Percentiles rank a stretch among this genome's conserved stretches.
phyloP scores from a whole-genome alignment of 1,284 basidiomycete species.

The Volvariella volvacea region DNA sequence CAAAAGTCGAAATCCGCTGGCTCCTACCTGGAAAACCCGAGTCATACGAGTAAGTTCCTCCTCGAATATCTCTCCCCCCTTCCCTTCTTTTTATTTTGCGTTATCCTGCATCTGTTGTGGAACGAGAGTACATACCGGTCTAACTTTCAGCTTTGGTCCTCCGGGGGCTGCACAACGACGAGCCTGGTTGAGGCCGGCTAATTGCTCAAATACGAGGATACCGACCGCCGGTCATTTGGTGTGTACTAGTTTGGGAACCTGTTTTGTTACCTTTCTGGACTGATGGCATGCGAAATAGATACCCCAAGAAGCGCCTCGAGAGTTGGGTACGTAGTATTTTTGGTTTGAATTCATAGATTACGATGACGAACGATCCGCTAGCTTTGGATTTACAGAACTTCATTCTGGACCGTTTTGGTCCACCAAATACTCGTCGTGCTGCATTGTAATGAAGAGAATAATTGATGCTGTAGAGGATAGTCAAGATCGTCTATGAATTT shows the following conservation, averaged over 20 bases:
- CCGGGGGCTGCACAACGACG: constrained; percentile 12
- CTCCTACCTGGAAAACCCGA: constrained; percentile 44
- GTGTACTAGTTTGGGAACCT: not conserved
- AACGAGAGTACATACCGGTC: not conserved
- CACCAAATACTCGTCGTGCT: too few relatives aligned
- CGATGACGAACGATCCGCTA: too few relatives aligned
- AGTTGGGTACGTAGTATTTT: constrained; percentile 5
- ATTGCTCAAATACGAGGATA: constrained; percentile 19
- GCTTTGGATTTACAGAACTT: too few relatives aligned
- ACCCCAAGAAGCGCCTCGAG: constrained; percentile 4
- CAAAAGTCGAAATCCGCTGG: constrained; percentile 45
- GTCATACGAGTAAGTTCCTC: constrained; percentile 21
- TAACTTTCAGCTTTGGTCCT: constrained; percentile 17
- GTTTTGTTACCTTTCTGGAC: too few relatives aligned
- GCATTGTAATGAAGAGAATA: too few relatives aligned
- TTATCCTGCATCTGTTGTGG: not conserved
- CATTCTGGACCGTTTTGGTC: too few relatives aligned
- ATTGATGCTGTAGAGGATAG: too few relatives aligned
- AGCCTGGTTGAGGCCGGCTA: constrained; percentile 17
- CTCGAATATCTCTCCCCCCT: not conserved
- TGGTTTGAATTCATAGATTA: too few relatives aligned
- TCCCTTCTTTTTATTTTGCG: not conserved
- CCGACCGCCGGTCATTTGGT: constrained; percentile 19
- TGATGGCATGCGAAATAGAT: not conserved
- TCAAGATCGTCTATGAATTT: too few relatives aligned